A percentile compares a stretch with the other conserved stretches of the same genome.
phyloP scores from a whole-genome alignment of 352 stramenopile genomes.

The Globisporangium nagaii region DNA sequence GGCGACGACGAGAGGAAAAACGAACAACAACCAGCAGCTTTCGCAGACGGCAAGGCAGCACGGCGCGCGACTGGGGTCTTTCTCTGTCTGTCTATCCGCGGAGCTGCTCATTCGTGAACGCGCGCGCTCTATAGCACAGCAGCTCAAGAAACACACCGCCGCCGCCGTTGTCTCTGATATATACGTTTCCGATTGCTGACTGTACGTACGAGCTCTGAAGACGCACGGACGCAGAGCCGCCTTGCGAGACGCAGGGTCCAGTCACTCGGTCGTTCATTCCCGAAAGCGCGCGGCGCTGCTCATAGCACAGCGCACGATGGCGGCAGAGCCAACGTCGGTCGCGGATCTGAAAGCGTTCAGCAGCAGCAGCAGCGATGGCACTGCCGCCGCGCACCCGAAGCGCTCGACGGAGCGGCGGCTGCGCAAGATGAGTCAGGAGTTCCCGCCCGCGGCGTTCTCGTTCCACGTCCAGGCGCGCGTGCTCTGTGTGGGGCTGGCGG shows the following conservation, averaged over 20 bases:
- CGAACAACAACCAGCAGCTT: no score
- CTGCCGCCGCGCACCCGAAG: not conserved
- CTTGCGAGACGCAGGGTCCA: no score
- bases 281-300: no score
- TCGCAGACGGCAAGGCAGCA: no score
- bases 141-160: no score
- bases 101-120: not conserved
- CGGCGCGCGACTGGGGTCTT: no score
- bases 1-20: no score
- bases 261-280: no score
- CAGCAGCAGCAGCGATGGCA: no score
- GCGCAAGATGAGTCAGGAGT: constrained; percentile 59
- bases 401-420: constrained; percentile 33
- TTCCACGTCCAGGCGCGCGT: constrained; percentile 41
- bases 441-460: constrained; percentile 35
- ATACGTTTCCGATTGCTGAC: not conserved
- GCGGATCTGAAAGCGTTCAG: not conserved
- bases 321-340: not conserved
- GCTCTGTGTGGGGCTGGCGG: constrained; percentile 48
- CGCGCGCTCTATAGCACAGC: not conserved
- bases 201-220: not conserved
- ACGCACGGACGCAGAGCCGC: no score
- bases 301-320: no score
- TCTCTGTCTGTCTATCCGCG: not conserved
- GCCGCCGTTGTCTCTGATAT: no score